Evolutionary conservation across 345 rosid genomes (phyloP).

Genomic region (Laguncularia racemosa): DNA sequence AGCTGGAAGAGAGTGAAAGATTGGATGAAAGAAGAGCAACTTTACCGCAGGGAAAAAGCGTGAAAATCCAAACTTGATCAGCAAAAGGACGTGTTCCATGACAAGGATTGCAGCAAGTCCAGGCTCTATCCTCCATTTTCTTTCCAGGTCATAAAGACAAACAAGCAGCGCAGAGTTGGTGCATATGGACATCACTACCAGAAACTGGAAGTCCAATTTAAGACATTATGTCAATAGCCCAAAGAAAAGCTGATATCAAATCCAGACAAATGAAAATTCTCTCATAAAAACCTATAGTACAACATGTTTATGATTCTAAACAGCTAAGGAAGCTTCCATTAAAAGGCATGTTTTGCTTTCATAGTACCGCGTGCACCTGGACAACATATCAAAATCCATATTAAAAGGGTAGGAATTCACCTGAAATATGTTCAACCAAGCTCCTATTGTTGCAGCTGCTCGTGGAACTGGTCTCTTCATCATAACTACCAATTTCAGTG

Average conservation of each 20-base stretch:
- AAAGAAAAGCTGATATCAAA: not conserved
- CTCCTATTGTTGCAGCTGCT: constrained; percentile 77
- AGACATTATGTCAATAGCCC: not conserved
- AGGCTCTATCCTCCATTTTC: constrained; percentile 90
- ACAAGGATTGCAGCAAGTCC: constrained; percentile 79
- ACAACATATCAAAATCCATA: not conserved
- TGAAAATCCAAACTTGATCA: constrained; percentile 76
- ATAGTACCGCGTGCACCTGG: no score
- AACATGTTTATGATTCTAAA: not conserved
- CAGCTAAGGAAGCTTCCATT: not conserved
- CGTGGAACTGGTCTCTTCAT: constrained; percentile 82
- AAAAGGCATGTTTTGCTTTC: no score
- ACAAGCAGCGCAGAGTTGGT: constrained; percentile 84
- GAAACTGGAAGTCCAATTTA: constrained; percentile 40
- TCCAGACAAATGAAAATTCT: not conserved
- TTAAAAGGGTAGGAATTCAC: constrained; percentile 15
- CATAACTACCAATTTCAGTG: constrained; percentile 67
- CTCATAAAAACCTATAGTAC: not conserved
- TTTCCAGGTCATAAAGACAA: constrained; percentile 78
- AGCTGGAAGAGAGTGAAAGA: not conserved
- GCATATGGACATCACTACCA: constrained; percentile 82
- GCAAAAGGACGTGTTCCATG: constrained; percentile 75
- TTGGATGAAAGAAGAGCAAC: not conserved
- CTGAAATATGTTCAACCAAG: constrained; percentile 97
- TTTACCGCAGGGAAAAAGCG: constrained; percentile 74